Percentiles rank a stretch among this genome's conserved stretches.
Conservation (phyloP, 805 yeast species). For the Schwanniomyces pseudopolymorphus region DNA sequence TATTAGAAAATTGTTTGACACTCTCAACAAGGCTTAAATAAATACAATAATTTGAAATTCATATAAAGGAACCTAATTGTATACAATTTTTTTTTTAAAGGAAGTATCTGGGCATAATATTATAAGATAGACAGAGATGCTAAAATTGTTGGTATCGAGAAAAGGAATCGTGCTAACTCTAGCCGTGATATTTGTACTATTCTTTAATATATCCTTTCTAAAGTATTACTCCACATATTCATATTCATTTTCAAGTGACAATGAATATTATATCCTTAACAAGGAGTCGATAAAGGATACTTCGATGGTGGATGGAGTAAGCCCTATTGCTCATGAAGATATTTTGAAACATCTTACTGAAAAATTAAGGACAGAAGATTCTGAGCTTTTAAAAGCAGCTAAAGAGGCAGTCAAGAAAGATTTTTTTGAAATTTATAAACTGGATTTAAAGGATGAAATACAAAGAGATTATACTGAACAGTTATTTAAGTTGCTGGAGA, state of each 20-base stretch:
- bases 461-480: constrained; percentile 9
- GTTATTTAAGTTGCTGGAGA: constrained; percentile 8
- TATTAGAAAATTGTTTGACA: background rate
- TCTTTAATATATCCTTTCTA: background rate
- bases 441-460: constrained; percentile 7
- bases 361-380: background rate
- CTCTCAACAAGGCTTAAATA: background rate
- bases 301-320: background rate
- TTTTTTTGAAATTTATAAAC: constrained; percentile 9
- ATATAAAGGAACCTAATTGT: too few species aligned
- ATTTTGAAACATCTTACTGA: background rate
- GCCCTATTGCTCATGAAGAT: constrained; percentile 1
- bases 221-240: background rate
- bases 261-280: constrained; percentile 5
- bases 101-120: background rate
- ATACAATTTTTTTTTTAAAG: too few species aligned
- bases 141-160: background rate
- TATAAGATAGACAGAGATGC: background rate
- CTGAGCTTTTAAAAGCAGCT: background rate
- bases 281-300: constrained; percentile 1
- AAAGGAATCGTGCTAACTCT: background rate
- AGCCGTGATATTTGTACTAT: background rate
- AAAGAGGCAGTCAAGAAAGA: constrained; percentile 3
- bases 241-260: background rate
- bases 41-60: background rate